Evolutionary conservation across 176 grass and related monocot genomes (phyloP).

Genomic region (Canna indica): DNA sequence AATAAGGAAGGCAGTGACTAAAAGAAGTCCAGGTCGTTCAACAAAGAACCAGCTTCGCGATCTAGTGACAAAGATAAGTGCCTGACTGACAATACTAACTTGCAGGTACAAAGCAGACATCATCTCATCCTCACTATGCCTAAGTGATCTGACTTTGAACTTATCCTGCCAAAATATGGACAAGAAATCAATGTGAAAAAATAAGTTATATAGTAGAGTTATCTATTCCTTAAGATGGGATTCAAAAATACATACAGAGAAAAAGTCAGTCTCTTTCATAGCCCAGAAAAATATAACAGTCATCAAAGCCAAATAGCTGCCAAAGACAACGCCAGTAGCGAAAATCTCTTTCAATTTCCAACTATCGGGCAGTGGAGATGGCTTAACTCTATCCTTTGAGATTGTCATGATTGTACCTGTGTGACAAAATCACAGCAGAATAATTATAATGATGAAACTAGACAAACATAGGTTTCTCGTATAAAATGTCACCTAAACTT

Average conservation of each 20-base stretch:
- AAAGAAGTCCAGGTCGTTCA: constrained; percentile 16
- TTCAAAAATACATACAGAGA: constrained; percentile 4
- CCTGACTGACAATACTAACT: constrained; percentile 21
- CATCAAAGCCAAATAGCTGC: constrained; percentile 17
- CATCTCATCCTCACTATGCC: constrained; percentile 18
- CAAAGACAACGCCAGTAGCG: constrained; percentile 15
- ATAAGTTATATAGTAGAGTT: too few species aligned
- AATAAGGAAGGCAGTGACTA: constrained; percentile 6
- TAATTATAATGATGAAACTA: not conserved
- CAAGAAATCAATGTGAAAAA: too few species aligned
- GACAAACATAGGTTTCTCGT: not conserved
- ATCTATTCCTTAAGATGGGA: not conserved
- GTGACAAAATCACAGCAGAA: not conserved
- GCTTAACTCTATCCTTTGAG: constrained; percentile 18
- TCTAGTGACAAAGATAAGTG: constrained; percentile 19
- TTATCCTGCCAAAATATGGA: constrained; percentile 5
- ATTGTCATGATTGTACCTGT: constrained; percentile 22
- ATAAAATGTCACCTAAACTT: not conserved
- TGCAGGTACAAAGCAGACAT: constrained; percentile 20
- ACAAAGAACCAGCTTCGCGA: constrained; percentile 15
- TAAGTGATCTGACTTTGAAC: constrained; percentile 7
- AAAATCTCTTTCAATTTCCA: constrained; percentile 22
- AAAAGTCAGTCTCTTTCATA: constrained; percentile 16
- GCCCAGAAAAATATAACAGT: constrained; percentile 22
- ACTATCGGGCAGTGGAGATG: constrained; percentile 18